These are phyloP conservation scores for Aureobasidium vineae DNA, from an alignment of 2,329 filamentous ascomycete species.

Conservation along the genomic window DNA sequence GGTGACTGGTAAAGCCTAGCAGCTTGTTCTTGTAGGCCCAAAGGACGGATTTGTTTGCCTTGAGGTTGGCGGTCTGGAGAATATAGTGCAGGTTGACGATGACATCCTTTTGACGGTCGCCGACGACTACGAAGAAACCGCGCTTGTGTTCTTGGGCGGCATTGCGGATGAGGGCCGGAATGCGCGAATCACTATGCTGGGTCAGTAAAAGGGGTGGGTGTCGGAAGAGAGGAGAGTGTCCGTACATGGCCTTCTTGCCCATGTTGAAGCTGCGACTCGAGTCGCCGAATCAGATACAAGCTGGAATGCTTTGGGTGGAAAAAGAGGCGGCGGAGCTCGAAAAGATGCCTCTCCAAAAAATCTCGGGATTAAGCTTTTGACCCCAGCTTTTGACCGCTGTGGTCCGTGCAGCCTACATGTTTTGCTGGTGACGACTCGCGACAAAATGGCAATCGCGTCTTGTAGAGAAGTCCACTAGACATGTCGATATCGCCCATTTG, in stretches of 20 bases:
- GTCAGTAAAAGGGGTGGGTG: background rate
- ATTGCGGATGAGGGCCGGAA: constrained; percentile 88
- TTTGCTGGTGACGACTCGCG: background rate
- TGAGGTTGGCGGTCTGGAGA: constrained; percentile 83
- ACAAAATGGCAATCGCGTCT: background rate
- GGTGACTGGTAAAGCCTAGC: constrained; percentile 89
- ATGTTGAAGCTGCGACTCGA: constrained; percentile 39
- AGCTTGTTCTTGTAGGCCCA: constrained; percentile 99
- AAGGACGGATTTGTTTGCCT: constrained; percentile 91
- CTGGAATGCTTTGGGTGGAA: background rate
- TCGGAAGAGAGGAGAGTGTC: background rate
- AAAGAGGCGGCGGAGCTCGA: constrained; percentile 1
- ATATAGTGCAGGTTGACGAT: constrained; percentile 96
- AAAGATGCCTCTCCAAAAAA: background rate
- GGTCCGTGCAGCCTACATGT: background rate
- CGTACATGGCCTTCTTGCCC: constrained; percentile 56
- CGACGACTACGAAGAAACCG: constrained; percentile 96
- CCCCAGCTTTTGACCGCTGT: background rate
- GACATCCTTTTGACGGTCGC: constrained; percentile 90
- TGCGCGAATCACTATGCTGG: constrained; percentile 74
- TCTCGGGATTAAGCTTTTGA: background rate
- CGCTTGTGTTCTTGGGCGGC: constrained; percentile 93
- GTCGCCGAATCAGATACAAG: constrained; percentile 16
- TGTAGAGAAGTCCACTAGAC: background rate
- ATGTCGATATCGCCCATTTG: background rate